phyloP scores from a whole-genome alignment of 2,329 filamentous ascomycete species.

The Tolypocladium cylindrosporum region DNA sequence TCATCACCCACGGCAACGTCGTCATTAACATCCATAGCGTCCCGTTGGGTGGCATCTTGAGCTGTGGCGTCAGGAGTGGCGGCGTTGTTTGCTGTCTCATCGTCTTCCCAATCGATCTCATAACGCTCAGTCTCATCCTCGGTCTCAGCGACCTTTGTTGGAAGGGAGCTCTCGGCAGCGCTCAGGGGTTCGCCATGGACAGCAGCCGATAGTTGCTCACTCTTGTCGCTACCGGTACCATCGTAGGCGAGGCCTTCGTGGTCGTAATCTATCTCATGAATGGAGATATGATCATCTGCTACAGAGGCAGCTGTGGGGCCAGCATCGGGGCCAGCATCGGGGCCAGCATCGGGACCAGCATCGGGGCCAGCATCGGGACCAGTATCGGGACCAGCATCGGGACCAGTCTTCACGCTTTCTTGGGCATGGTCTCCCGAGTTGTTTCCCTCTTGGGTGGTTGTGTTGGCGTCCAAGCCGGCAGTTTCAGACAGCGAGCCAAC shows the following conservation, averaged over 20 bases:
- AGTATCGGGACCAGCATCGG: too few species aligned
- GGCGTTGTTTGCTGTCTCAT: not conserved
- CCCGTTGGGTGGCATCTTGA: not conserved
- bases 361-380: too few species aligned
- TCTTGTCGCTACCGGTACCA: not conserved
- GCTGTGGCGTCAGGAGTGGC: not conserved
- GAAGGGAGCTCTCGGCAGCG: not conserved
- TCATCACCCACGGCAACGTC: not conserved
- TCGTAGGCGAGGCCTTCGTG: slow-evolving; percentile 10
- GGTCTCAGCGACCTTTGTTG: not conserved
- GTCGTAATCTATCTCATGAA: slow-evolving; percentile 28
- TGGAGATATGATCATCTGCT: not conserved
- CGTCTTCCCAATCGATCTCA: slow-evolving; percentile 14
- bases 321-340: too few species aligned
- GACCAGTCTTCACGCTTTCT: not conserved
- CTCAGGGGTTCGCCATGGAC: not conserved
- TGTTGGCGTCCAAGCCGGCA: not conserved
- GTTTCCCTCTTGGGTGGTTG: not conserved
- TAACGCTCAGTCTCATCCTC: slow-evolving; percentile 3
- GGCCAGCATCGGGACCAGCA: too few species aligned
- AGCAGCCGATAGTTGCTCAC: not conserved
- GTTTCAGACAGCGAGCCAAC: not conserved
- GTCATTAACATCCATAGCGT: not conserved
- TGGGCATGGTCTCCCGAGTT: not conserved
- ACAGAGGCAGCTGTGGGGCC: not conserved